Conservation (phyloP, 345 rosid genomes). For the Bretschneidera sinensis region DNA sequence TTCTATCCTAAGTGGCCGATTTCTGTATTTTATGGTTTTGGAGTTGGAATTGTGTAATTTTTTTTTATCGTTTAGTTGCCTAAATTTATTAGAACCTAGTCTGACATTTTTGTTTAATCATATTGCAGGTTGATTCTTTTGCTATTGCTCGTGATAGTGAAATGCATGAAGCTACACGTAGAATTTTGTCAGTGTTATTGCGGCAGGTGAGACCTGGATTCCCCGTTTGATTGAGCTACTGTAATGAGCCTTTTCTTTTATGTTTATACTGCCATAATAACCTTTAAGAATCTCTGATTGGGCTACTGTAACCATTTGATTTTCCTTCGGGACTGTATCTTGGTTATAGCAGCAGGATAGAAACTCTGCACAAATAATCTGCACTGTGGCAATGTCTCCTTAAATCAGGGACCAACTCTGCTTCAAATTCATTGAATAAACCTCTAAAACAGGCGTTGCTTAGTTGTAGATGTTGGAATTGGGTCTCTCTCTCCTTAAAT, state of each 20-base stretch:
- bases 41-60: background rate
- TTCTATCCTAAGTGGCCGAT: background rate
- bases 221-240: background rate
- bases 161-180: conserved; percentile 94
- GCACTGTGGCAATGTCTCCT: too few species aligned
- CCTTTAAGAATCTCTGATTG: too few species aligned
- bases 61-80: background rate
- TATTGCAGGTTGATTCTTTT: conserved; percentile 84
- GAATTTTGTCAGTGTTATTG: conserved; percentile 79
- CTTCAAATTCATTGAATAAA: too few species aligned
- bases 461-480: too few species aligned
- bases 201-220: conserved; percentile 57
- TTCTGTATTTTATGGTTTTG: background rate
- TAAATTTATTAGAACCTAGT: background rate
- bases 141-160: conserved; percentile 77
- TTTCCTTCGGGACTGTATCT: too few species aligned
- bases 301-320: too few species aligned
- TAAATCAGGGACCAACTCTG: too few species aligned
- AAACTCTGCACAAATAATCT: too few species aligned
- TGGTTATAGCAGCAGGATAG: too few species aligned
- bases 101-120: background rate
- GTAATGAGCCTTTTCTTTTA: background rate
- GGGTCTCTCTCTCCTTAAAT: too few species aligned
- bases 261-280: too few species aligned
- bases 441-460: too few species aligned